These are phyloP conservation scores for Backusella liffmaniae DNA, from an alignment of 192 early-diverging fungal species.

Conservation along the genomic window DNA sequence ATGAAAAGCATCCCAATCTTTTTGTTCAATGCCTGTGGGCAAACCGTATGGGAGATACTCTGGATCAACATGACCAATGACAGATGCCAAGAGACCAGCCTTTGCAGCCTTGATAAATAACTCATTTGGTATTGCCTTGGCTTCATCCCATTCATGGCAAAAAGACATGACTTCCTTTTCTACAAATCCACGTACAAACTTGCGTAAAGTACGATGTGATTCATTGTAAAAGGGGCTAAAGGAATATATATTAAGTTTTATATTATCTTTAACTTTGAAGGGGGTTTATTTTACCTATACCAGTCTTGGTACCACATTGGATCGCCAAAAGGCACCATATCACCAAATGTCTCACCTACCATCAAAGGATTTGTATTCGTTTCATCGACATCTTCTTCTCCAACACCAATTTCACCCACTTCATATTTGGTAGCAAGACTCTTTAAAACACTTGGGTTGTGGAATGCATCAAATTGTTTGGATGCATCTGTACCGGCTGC, in stretches of 20 bases:
- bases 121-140: slow-evolving; percentile 69
- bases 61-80: slow-evolving; percentile 42
- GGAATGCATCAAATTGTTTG: slow-evolving; percentile 87
- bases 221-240: slow-evolving; percentile 79
- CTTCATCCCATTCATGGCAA: slow-evolving; percentile 82
- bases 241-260: not conserved
- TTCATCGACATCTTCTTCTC: slow-evolving; percentile 24
- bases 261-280: not conserved
- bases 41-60: slow-evolving; percentile 35
- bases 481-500: slow-evolving; percentile 78
- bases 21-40: slow-evolving; percentile 47
- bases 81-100: slow-evolving; percentile 70
- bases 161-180: slow-evolving; percentile 77
- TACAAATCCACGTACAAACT: slow-evolving; percentile 67
- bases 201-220: slow-evolving; percentile 61
- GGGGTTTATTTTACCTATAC: slow-evolving; percentile 12
- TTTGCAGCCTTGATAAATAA: slow-evolving; percentile 74
- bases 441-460: slow-evolving; percentile 63
- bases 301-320: slow-evolving; percentile 64
- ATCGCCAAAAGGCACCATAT: slow-evolving; percentile 77
- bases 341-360: slow-evolving; percentile 56
- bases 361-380: slow-evolving; percentile 47
- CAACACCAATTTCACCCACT: slow-evolving; percentile 61
- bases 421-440: slow-evolving; percentile 61
- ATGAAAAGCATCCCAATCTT: slow-evolving; percentile 69